Evolutionary conservation across 441 rosid genomes (phyloP).

Genomic region (Gossypium schwendimanii): DNA sequence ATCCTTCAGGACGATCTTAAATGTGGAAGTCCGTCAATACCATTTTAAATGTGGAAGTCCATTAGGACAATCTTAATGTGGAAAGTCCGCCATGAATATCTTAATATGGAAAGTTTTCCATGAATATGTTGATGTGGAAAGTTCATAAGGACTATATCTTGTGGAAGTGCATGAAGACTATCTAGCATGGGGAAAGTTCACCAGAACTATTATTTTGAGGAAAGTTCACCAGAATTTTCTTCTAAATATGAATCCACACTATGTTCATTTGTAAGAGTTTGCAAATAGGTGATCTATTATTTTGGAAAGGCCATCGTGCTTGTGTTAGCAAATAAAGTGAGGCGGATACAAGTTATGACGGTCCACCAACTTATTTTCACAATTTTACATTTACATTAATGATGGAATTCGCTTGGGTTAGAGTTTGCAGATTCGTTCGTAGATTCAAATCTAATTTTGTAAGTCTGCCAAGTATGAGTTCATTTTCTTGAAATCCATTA

Average conservation of each 20-base stretch:
- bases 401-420: background rate
- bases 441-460: background rate
- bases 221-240: background rate
- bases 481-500: background rate
- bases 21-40: too few species aligned
- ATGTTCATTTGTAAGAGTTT: background rate
- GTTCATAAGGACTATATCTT: background rate
- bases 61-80: too few species aligned
- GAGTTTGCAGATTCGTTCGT: background rate
- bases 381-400: background rate
- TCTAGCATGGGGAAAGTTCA: background rate
- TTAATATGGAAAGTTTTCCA: too few species aligned
- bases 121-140: background rate
- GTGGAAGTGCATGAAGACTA: background rate
- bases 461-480: background rate
- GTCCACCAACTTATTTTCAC: background rate
- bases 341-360: background rate
- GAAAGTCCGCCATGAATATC: too few species aligned
- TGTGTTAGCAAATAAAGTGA: background rate
- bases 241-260: background rate
- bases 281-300: background rate
- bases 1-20: too few species aligned
- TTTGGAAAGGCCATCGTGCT: background rate
- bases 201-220: background rate
- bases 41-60: too few species aligned